Evolutionary conservation across 2,329 filamentous ascomycete genomes (phyloP).

Genomic region (Fusarium verrucosum): DNA sequence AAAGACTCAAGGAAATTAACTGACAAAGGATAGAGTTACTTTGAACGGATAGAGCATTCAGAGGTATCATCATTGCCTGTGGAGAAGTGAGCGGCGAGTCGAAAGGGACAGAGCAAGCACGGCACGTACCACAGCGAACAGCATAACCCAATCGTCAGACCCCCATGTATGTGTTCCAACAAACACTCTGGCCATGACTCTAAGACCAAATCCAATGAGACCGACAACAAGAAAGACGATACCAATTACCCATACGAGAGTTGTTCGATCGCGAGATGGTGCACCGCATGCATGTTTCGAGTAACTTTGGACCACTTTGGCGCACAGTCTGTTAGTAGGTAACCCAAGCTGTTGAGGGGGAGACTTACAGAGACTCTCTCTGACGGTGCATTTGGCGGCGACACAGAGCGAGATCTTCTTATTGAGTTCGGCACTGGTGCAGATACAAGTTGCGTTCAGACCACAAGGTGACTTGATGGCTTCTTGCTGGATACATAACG

Average conservation of each 20-base stretch:
- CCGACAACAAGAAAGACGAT: slow-evolving; percentile 5
- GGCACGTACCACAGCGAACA: slow-evolving; percentile 10
- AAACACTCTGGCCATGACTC: slow-evolving; percentile 19
- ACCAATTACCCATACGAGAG: slow-evolving; percentile 4
- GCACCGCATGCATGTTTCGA: slow-evolving; percentile 17
- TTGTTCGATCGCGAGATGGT: slow-evolving; percentile 14
- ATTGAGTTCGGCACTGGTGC: slow-evolving; percentile 15
- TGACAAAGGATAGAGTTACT: not conserved
- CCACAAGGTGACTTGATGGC: slow-evolving; percentile 14
- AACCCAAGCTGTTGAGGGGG: not conserved
- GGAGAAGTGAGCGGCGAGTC: not conserved
- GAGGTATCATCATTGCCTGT: slow-evolving; percentile 13
- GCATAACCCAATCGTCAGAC: slow-evolving; percentile 20
- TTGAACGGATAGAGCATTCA: slow-evolving; percentile 4
- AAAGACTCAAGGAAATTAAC: rapidly evolving
- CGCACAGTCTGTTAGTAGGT: not conserved
- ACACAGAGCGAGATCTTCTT: slow-evolving; percentile 15
- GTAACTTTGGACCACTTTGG: slow-evolving; percentile 8
- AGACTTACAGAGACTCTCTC: slow-evolving; percentile 5
- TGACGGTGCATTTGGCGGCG: slow-evolving; percentile 1
- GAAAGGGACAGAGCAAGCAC: rapidly evolving
- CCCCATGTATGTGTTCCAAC: slow-evolving; percentile 15
- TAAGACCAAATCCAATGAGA: slow-evolving; percentile 5
- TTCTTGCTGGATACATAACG: slow-evolving; percentile 1
- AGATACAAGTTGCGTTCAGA: slow-evolving; percentile 17